A percentile compares a stretch with the other conserved stretches of the same genome.
Conservation (phyloP, 768 basidiomycete genomes). For the Amanita muscaria region DNA sequence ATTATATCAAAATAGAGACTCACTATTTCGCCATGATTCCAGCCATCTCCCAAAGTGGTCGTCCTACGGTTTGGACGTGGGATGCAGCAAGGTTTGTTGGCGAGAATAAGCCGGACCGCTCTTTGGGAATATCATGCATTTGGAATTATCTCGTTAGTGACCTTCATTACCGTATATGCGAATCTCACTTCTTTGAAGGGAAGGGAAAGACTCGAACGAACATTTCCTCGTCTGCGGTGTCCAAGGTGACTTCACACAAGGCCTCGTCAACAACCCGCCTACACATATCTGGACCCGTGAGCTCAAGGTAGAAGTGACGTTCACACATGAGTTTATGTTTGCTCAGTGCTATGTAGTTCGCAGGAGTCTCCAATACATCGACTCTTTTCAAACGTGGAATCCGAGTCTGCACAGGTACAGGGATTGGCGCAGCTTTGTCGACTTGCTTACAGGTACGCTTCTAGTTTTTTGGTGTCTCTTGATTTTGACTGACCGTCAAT, state of each 20-base stretch:
- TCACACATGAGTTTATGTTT: background rate
- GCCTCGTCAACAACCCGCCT: slow-evolving; percentile 66
- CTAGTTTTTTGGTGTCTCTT: slow-evolving; percentile 18
- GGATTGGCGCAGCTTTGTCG: slow-evolving; percentile 73
- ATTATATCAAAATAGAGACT: too few species aligned
- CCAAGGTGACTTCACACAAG: slow-evolving; percentile 74
- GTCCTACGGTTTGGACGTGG: slow-evolving; percentile 74
- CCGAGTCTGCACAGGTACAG: slow-evolving; percentile 80
- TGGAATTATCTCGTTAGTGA: slow-evolving; percentile 71
- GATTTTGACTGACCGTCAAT: too few species aligned
- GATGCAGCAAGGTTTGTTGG: slow-evolving; percentile 78
- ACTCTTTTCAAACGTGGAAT: slow-evolving; percentile 71
- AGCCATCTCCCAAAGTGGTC: slow-evolving; percentile 79
- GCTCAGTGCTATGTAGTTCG: slow-evolving; percentile 39
- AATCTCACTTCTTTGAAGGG: too few species aligned
- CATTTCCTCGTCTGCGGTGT: slow-evolving; percentile 84
- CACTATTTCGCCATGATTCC: slow-evolving; percentile 3
- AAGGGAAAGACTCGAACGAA: slow-evolving; percentile 61
- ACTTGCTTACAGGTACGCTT: slow-evolving; percentile 84
- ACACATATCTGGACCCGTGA: slow-evolving; percentile 70
- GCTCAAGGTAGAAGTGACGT: slow-evolving; percentile 48
- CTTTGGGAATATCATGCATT: slow-evolving; percentile 83
- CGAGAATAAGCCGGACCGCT: slow-evolving; percentile 68
- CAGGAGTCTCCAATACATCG: slow-evolving; percentile 76
- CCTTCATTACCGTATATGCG: too few species aligned